Evolutionary conservation across 352 stramenopile species (phyloP).

Genomic region (Phytophthora sojae): DNA sequence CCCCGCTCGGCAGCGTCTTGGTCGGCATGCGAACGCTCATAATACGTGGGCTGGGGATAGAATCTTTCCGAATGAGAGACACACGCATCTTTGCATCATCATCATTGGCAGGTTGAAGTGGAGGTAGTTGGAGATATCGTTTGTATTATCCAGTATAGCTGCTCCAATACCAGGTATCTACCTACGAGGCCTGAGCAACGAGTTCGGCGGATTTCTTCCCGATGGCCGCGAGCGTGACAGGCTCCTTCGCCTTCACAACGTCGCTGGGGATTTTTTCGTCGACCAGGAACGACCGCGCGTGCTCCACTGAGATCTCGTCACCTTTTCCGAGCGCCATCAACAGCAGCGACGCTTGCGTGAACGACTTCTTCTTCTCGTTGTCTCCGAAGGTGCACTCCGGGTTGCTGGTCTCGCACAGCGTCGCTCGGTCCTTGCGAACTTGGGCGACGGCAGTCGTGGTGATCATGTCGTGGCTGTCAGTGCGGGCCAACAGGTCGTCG

Average conservation of each 20-base stretch:
- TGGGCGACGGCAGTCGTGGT: conserved; percentile 27
- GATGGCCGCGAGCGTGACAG: conserved; percentile 26
- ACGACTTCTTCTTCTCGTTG: conserved; percentile 36
- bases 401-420: conserved; percentile 36
- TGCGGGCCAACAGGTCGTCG: conserved; percentile 29
- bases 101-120: not conserved
- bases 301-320: conserved; percentile 28
- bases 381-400: conserved; percentile 34
- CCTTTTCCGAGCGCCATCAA: conserved; percentile 35
- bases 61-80: conserved; percentile 17
- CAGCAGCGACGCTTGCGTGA: conserved; percentile 41
- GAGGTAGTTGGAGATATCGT: not conserved
- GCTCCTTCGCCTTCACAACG: conserved; percentile 20
- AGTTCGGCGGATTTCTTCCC: conserved; percentile 23
- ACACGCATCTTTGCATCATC: not conserved
- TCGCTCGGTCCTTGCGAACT: conserved; percentile 28
- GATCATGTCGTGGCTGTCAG: conserved; percentile 35
- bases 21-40: conserved; percentile 33
- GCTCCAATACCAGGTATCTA: not conserved
- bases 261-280: conserved; percentile 46
- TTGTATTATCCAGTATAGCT: not conserved
- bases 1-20: conserved; percentile 53
- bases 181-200: conserved; percentile 14
- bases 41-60: not conserved
- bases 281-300: conserved; percentile 41